Base-by-base conservation (phyloP, 345 rosid species). In the Moricandia arvensis region DNA sequence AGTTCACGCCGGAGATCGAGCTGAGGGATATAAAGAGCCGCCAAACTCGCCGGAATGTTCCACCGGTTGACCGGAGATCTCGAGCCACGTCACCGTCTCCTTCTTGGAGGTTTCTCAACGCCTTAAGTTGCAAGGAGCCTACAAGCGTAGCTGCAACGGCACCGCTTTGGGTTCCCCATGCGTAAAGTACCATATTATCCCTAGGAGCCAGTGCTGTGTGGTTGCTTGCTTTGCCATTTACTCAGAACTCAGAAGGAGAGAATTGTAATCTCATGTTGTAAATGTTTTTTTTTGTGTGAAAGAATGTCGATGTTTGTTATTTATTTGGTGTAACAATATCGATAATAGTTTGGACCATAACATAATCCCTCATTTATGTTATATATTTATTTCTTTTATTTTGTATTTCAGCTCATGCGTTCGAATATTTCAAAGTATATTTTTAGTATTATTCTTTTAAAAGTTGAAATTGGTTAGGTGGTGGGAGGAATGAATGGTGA, bases 1-100 rank as follows among this genome's bases (percentile, higher is more conserved):
- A 80, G 84, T 82, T 84, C 10, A 91, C 93, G 3, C 83, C 83
- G 26, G 91, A 75, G 76, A 88, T 85, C 82, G 90, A 88, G 65
- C 85, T 91, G 2, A 80, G 77, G 24, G 93, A 91, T 62, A 89
- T 91, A 8, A 87, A 82, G 41, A 89, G 53, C 85, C 85, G 93
- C 8, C 91, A 91, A 79, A 60, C 38, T 68, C 90, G 93, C 59
- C 87, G 89, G 66, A 83, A 17, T 68, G n/a, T 24, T 55, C 80
- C 85, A 0, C 72, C 86, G 37, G 71, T n/a, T 6, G 34, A 75
- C 69, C 66, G 79, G 70, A 80, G 68, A 51, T 58, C 87, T 10
- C 71, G 85, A 12, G 62, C 77, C 0, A 47, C 69, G 2, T 78
- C 73, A 29, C 81, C 70, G 73, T 78, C 81, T 6, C 74, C 82